These are phyloP conservation scores for Emericellopsis atlantica DNA, from an alignment of 2,329 filamentous ascomycete genomes.

Conservation along the genomic window DNA sequence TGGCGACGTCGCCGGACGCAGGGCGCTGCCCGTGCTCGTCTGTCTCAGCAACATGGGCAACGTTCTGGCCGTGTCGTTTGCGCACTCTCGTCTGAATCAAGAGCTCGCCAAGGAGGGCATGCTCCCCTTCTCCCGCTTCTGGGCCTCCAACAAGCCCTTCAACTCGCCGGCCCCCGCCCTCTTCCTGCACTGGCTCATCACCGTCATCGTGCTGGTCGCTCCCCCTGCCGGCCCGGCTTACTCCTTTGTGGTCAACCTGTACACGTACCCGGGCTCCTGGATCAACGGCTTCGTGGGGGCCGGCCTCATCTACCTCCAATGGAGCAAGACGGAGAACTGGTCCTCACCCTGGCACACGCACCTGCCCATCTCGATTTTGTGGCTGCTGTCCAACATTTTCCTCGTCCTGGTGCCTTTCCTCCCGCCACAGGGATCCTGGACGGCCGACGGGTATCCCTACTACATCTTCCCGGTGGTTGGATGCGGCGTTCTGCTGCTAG, in stretches of 20 bases:
- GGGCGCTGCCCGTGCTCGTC: constrained; percentile 40
- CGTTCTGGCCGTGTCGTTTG: constrained; percentile 47
- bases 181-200: constrained; percentile 54
- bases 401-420: constrained; percentile 41
- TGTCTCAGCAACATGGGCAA: constrained; percentile 50
- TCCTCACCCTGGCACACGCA: constrained; percentile 37
- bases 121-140: constrained; percentile 52
- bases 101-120: constrained; percentile 60
- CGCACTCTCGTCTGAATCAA: constrained; percentile 45
- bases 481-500: constrained; percentile 34
- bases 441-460: constrained; percentile 38
- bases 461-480: constrained; percentile 44
- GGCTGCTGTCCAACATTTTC: constrained; percentile 37
- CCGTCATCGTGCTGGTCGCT: constrained; percentile 50
- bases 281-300: constrained; percentile 37
- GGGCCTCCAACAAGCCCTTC: constrained; percentile 57
- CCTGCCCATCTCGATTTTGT: constrained; percentile 33
- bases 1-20: constrained; percentile 36
- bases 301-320: constrained; percentile 39
- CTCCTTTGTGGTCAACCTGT: constrained; percentile 50
- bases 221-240: constrained; percentile 57
- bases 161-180: constrained; percentile 48
- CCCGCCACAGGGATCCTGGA: constrained; percentile 33
- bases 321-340: constrained; percentile 36
- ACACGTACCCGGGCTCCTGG: constrained; percentile 39